phyloP scores from a whole-genome alignment of 1,284 basidiomycete species.

The Ustilago xerochloae region DNA sequence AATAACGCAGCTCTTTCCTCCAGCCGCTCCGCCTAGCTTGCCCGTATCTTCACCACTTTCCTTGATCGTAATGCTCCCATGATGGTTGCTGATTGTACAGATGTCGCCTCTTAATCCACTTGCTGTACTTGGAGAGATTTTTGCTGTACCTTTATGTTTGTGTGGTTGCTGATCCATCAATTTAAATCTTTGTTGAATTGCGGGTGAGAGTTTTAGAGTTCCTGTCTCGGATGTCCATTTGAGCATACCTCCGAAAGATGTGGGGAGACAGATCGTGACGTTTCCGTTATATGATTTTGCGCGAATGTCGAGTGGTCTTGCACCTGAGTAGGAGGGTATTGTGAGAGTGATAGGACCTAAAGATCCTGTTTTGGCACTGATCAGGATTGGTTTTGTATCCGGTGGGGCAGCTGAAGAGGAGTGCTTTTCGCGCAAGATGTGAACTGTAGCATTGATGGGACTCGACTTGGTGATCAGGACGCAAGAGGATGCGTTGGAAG shows the following conservation, averaged over 20 bases:
- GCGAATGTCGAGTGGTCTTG: constrained; percentile 50
- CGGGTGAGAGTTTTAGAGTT: constrained; percentile 45
- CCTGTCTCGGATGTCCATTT: constrained; percentile 57
- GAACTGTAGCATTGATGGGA: constrained; percentile 50
- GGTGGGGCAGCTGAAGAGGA: background rate
- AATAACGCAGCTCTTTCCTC: constrained; percentile 14
- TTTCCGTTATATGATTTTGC: constrained; percentile 47
- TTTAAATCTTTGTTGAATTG: constrained; percentile 37
- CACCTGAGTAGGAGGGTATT: constrained; percentile 47
- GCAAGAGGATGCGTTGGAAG: constrained; percentile 33
- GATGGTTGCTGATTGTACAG: constrained; percentile 34
- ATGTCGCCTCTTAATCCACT: constrained; percentile 49
- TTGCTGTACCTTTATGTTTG: constrained; percentile 54
- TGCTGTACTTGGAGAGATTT: constrained; percentile 43
- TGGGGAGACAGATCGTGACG: constrained; percentile 50
- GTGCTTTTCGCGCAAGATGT: constrained; percentile 29
- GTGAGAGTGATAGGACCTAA: constrained; percentile 29
- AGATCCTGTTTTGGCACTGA: constrained; percentile 37
- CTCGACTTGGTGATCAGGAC: constrained; percentile 41
- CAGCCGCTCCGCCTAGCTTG: background rate
- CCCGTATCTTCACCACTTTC: constrained; percentile 22
- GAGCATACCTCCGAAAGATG: constrained; percentile 55
- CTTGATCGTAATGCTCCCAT: constrained; percentile 43
- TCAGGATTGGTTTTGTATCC: constrained; percentile 30
- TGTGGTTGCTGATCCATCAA: constrained; percentile 35